Evolutionary conservation across 2,329 filamentous ascomycete species (phyloP), one percentile per base, ranked within the genome.

Genomic region (Aspergillus ibericus): DNA sequence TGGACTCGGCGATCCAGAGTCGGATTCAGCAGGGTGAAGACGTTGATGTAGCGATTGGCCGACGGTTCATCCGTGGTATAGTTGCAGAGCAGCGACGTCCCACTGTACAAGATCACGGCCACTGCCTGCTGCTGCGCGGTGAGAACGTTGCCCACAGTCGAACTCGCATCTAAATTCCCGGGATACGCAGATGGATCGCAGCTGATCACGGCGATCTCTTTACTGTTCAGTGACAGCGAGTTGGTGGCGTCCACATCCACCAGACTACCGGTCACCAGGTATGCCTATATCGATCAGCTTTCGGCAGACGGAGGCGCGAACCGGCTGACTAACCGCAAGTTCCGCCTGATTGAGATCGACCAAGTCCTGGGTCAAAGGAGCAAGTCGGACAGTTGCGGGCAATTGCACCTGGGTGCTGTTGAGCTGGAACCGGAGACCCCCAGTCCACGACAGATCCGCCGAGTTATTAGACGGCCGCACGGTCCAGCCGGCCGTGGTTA

Each of bases 31-130:
- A 77, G 62, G 5, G 77, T 78, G 53, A 79, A 75, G 53, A 79
- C 63, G 58, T 72, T 69, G 46, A 35, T 53, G 55, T 72, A 77
- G 15, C 48, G 44, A 57, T 61, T 58, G n/a, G 59, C 51, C 25
- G 51, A 53, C 16, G 51, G 42, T 9, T 52, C 25, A 59, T 66
- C 63, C 63, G 69, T 62, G 1, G 68, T 70, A 25, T 74, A 73
- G 38, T 68, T 71, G 61, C 78, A 80, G 63, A 76, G 72, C 8
- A 69, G 59, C n/a, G 68, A 68, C 32, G 69, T 67, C n/a, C 66
- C 63, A 61, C 71, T 78, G 63, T 79, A 80, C 16, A 80, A 63
- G 35, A 80, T 62, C 16, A 79, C 67, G 10, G 74, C 74, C 7
- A 64, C 66, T 0, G 75, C 67, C 8, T 57, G 59, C 7, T 68